Base-by-base conservation (phyloP, 306 rosid species). In the Castanea sativa region DNA sequence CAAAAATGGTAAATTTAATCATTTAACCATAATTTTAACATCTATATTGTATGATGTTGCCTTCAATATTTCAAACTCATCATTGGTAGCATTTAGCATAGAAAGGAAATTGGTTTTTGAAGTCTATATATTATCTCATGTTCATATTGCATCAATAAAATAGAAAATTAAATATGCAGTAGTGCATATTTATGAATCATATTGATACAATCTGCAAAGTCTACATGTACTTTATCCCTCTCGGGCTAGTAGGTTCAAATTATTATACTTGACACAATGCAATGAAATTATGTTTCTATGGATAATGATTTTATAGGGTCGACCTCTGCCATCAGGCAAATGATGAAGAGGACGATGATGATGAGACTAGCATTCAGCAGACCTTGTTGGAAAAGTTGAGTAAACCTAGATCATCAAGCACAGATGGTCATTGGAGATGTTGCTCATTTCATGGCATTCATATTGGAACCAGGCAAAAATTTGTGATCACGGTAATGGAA, bases 261-360 rank as follows among this genome's bases (percentile, higher is more conserved):
- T 71, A 1, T 59, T 59, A 59, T 23, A 59, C 1, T 59, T 23
- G 23, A 2, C 15, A 1, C 12, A 35, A 16, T 73, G 41, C 23
- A 72, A 5, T 83, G 65, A 55, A 70, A 88, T 74, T 83, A 76
- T 79, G 78, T 77, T 76, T 76, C 38, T 79, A 58, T 80, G 80
- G 83, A 60, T 74, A 74, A 89, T 83, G 79, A 84, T 88, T 73
- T 79, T 82, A 77, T 83, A 91, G 96, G 96, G 87, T 89, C 53
- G 96, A 89, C 89, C 92, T 89, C 71, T 87, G 89, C 93, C 96
- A 91, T 89, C 93, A 91, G 87, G 82, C 87, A 81, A 86, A 81
- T 55, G 93, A 91, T 59, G 96, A 89, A 55, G 94, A 91, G 55
- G 94, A 88, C 1, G 93, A 88, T 5, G 90, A 88, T 16, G 86